phyloP scores from a whole-genome alignment of 768 basidiomycete genomes.

The Candolleomyces aberdarensis region DNA sequence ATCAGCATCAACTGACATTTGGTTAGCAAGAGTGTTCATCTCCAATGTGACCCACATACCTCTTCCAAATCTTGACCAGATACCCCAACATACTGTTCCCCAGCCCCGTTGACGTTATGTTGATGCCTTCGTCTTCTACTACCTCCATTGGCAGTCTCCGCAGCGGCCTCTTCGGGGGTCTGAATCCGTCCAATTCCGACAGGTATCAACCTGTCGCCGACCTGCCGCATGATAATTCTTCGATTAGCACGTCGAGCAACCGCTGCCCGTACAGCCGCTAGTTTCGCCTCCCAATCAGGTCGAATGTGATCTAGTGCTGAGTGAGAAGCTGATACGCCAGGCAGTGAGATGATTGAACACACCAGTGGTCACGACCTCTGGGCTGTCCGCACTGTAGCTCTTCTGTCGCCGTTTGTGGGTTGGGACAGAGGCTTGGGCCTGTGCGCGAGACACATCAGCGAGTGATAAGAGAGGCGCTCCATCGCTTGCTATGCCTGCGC shows the following conservation, averaged over 20 bases:
- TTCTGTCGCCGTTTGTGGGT: slow-evolving; percentile 78
- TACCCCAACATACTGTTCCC: slow-evolving; percentile 69
- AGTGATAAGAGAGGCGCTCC: slow-evolving; percentile 31
- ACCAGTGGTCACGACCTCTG: slow-evolving; percentile 93
- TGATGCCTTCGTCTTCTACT: slow-evolving; percentile 60
- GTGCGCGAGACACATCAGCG: background rate
- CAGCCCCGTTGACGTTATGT: slow-evolving; percentile 38
- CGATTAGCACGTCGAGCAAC: slow-evolving; percentile 94
- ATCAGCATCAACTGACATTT: slow-evolving; percentile 84
- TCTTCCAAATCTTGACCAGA: slow-evolving; percentile 92
- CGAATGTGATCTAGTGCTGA: slow-evolving; percentile 79
- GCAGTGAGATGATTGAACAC: slow-evolving; percentile 18
- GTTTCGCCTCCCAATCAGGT: slow-evolving; percentile 96
- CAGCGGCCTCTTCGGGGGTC: slow-evolving; percentile 54
- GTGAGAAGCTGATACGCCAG: background rate
- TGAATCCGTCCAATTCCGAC: slow-evolving; percentile 89
- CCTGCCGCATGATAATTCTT: slow-evolving; percentile 97
- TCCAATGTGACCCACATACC: slow-evolving; percentile 37
- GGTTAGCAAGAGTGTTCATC: background rate
- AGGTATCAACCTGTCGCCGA: slow-evolving; percentile 95
- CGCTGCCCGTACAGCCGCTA: slow-evolving; percentile 92
- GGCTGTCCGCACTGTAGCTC: slow-evolving; percentile 81
- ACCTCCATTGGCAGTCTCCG: slow-evolving; percentile 39
- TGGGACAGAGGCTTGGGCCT: slow-evolving; percentile 19
- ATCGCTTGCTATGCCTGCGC: slow-evolving; percentile 74